A percentile compares a stretch with the other conserved stretches of the same genome.
These are phyloP conservation scores for Boletus rubropictus DNA, from an alignment of 768 basidiomycete species.

Conservation along the genomic window DNA sequence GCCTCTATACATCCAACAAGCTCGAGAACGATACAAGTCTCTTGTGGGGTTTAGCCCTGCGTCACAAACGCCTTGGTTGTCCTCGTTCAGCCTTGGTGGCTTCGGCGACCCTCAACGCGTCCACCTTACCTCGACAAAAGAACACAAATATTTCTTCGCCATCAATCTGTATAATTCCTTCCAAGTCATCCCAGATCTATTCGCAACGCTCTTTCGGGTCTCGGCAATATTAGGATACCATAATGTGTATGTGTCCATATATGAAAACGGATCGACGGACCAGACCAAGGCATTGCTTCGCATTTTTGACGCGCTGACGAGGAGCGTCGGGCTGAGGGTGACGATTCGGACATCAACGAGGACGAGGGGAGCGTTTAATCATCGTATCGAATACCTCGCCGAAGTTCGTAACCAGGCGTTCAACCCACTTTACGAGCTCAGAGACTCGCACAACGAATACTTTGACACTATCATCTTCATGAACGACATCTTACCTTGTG, in stretches of 20 bases:
- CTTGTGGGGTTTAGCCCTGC: conserved; percentile 75
- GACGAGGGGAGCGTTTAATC: conserved; percentile 93
- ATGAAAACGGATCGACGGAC: conserved; percentile 98
- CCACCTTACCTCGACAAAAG: conserved; percentile 39
- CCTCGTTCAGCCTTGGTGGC: conserved; percentile 41
- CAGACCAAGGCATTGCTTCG: conserved; percentile 95
- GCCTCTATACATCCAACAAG: conserved; percentile 80
- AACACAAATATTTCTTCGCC: conserved; percentile 98
- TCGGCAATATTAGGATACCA: conserved; percentile 91
- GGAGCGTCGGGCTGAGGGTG: conserved; percentile 85
- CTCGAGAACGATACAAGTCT: conserved; percentile 74
- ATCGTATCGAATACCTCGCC: conserved; percentile 99
- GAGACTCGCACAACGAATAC: conserved; percentile 87
- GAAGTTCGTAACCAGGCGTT: conserved; percentile 99
- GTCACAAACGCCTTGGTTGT: conserved; percentile 54
- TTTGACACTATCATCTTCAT: conserved; percentile 98
- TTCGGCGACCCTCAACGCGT: conserved; percentile 39
- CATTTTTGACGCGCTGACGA: conserved; percentile 90
- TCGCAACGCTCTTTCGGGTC: conserved; percentile 92
- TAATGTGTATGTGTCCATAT: conserved; percentile 97
- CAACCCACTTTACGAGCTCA: conserved; percentile 88
- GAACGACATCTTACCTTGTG: conserved; percentile 98
- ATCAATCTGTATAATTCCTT: conserved; percentile 99
- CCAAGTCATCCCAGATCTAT: conserved; percentile 95
- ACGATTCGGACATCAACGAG: conserved; percentile 91